Evolutionary conservation across 345 rosid species (phyloP).

Genomic region (Linum lewisii): DNA sequence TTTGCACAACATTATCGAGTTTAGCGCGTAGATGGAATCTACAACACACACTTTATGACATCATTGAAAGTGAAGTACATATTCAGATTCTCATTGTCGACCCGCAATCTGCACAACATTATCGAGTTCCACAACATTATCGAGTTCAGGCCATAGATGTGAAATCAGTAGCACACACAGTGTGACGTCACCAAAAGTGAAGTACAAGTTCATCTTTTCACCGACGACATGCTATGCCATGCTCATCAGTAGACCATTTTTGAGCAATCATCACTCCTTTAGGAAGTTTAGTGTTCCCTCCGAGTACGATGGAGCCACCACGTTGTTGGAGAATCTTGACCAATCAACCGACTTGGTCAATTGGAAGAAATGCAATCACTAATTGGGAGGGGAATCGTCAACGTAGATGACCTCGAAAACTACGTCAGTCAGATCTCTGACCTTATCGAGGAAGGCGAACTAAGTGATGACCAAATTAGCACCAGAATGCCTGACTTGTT

Average conservation of each 20-base stretch:
- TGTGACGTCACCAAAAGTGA: conserved; percentile 48
- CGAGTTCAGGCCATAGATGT: conserved; percentile 66
- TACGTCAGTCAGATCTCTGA: conserved; percentile 19
- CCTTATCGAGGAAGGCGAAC: conserved; percentile 51
- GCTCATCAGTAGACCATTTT: conserved; percentile 67
- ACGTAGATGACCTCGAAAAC: conserved; percentile 46
- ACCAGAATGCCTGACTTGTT: conserved; percentile 41
- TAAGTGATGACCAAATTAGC: conserved; percentile 68
- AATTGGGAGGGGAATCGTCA: conserved; percentile 54
- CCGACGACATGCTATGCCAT: conserved; percentile 97
- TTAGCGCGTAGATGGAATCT: conserved; percentile 64
- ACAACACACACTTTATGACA: conserved; percentile 68
- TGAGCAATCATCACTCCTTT: conserved; percentile 70
- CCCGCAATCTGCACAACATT: conserved; percentile 65
- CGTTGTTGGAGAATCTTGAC: conserved; percentile 40
- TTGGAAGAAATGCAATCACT: conserved; percentile 51
- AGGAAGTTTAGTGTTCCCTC: conserved; percentile 89
- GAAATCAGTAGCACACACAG: conserved; percentile 72
- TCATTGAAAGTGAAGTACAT: conserved; percentile 43
- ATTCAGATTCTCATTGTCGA: conserved; percentile 85
- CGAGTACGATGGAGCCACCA: conserved; percentile 72
- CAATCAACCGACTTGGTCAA: conserved; percentile 33
- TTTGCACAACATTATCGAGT: conserved; percentile 61
- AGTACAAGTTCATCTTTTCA: conserved; percentile 62
- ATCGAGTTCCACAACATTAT: too few relatives aligned